Evolutionary conservation across 768 basidiomycete genomes (phyloP), one percentile per base, ranked within the genome.

Genomic region (Solioccasus polychromus): DNA sequence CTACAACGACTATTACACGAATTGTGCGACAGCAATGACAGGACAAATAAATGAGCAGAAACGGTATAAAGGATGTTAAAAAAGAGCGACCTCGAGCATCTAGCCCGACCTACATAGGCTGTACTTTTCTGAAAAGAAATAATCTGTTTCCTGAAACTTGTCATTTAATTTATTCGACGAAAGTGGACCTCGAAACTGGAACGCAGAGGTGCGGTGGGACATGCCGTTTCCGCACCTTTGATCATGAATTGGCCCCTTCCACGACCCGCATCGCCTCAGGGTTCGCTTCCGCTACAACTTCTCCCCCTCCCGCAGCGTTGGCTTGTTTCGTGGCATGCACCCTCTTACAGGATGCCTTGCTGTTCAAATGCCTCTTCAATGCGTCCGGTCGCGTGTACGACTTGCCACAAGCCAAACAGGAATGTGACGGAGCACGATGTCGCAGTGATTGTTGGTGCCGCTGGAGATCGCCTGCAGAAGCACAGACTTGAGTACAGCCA

Each of bases 331-430:
- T 42, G 29, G 40, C 42, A 25, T 64, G 63, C 10, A n/a, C 36
- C 40, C 19, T 55, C 52, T 58, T 66, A 50, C 64, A 68, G 23
- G 45, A 39, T 1, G 43, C 54, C 51, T 61, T 63, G 48, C 48
- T 51, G 39, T 55, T 63, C 14, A 66, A 57, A 42, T 66, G 64
- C 52, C 64, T 54, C 59, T 68, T 66, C 47, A 68, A 48, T 7
- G 59, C 66, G 51, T 66, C 66, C 9, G 45, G 14, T 26, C 64
- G 59, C 32, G 66, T 64, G 46, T 64, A 66, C 5, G 52, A 48
- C 50, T 61, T 59, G 34, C 48, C 39, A 18, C 64, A 65, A 9
- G 53, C 57, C 39, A 54, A 28, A 34, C 64, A 68, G 20, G 4
- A 7, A 39, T 53, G 47, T 5, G 57, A 51, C 5, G 66, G 63